A percentile compares a stretch with the other conserved stretches of the same genome.
phyloP scores from a whole-genome alignment of 345 rosid genomes.

The Geranium brycei region DNA sequence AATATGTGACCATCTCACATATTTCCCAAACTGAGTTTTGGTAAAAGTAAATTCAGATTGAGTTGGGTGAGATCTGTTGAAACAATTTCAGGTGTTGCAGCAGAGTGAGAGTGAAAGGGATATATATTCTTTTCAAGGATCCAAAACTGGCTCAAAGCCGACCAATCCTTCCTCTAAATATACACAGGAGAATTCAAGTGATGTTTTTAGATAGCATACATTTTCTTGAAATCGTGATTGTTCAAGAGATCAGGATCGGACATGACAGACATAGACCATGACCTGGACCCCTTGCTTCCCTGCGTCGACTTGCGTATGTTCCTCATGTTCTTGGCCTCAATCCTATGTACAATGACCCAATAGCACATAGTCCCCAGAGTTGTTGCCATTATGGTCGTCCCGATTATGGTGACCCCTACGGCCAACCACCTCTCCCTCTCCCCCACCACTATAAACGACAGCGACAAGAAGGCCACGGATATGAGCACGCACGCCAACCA shows the following conservation, averaged over 20 bases:
- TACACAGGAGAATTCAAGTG: too few species aligned
- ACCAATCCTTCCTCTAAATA: too few species aligned
- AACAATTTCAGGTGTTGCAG: too few species aligned
- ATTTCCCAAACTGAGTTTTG: too few species aligned
- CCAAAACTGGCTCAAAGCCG: too few species aligned
- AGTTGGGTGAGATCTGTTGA: too few species aligned
- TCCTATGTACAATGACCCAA: slow-evolving; percentile 79
- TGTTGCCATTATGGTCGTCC: slow-evolving; percentile 70
- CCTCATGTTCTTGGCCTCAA: slow-evolving; percentile 62
- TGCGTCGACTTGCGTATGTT: slow-evolving; percentile 45
- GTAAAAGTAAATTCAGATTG: too few species aligned
- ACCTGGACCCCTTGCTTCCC: slow-evolving; percentile 43
- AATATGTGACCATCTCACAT: too few species aligned
- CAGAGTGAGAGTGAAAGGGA: too few species aligned
- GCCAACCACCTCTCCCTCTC: slow-evolving; percentile 63
- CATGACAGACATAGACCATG: slow-evolving; percentile 40
- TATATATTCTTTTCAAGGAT: too few species aligned
- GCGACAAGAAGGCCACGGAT: slow-evolving; percentile 64
- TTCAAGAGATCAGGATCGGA: slow-evolving; percentile 54
- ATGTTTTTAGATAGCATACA: slow-evolving; percentile 52
- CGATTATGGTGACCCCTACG: slow-evolving; percentile 62
- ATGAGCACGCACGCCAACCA: slow-evolving; percentile 86
- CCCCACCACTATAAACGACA: slow-evolving; percentile 77
- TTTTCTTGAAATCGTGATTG: slow-evolving; percentile 45
- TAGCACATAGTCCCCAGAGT: slow-evolving; percentile 87